Evolutionary conservation across 345 rosid species (phyloP).

Genomic region (Firmiana major): DNA sequence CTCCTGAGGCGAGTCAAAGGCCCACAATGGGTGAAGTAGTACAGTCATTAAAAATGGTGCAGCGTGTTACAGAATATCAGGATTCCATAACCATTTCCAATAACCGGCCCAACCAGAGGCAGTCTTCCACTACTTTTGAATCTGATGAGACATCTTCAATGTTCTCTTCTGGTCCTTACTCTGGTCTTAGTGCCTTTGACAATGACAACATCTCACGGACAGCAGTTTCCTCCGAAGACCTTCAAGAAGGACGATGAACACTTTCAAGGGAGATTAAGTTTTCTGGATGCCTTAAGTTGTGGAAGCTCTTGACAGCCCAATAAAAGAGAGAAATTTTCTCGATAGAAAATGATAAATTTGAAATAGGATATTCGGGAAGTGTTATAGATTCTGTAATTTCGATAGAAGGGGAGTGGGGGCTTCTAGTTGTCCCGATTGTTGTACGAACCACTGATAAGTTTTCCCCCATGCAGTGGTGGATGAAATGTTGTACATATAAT

Average conservation of each 20-base stretch:
- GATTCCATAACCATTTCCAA: conserved; percentile 47
- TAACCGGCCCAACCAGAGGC: conserved; percentile 64
- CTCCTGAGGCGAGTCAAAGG: conserved; percentile 90
- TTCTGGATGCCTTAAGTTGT: background rate
- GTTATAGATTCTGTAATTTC: conserved; percentile 18
- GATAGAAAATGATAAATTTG: background rate
- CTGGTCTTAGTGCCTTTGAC: conserved; percentile 75
- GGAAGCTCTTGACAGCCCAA: conserved; percentile 11
- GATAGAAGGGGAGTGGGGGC: conserved; percentile 22
- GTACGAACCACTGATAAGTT: conserved; percentile 16
- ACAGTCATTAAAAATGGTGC: conserved; percentile 99
- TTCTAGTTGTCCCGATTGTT: conserved; percentile 16
- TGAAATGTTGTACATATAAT: conserved; percentile 42
- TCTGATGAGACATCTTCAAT: conserved; percentile 94
- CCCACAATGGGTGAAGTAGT: conserved; percentile 99
- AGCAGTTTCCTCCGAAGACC: conserved; percentile 89
- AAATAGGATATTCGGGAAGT: conserved; percentile 19
- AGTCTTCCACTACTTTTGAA: conserved; percentile 83
- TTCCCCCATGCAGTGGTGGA: conserved; percentile 25
- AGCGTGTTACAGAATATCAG: conserved; percentile 71
- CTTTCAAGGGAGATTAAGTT: background rate
- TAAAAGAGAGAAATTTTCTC: background rate
- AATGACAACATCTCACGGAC: conserved; percentile 67
- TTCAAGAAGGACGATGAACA: conserved; percentile 84
- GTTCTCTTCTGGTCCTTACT: conserved; percentile 96